Base-by-base conservation (phyloP, 805 yeast genomes). In the Teunomyces stri region DNA sequence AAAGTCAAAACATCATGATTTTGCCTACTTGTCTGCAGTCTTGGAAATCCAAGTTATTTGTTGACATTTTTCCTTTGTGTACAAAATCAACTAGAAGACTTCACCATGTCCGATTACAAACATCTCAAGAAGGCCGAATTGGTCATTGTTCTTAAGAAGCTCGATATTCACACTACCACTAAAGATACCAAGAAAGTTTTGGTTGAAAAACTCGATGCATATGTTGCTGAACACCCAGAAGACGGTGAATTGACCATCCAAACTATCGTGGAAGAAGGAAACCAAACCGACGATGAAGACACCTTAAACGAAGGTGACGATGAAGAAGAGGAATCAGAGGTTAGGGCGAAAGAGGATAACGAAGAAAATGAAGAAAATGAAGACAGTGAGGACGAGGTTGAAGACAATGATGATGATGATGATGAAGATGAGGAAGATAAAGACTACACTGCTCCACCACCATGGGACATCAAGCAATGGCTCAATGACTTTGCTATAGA, bases 151-250 rank as follows among this genome's bases (percentile, higher is more conserved):
- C 66, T 68, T 49, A 65, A 57, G 35, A 68, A 66, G 49, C 64
- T 68, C 34, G 76, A 68, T 30, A 52, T 70, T 27, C 56, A 62
- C 42, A 61, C 66, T 31, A 55, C 61, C 43, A 51, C 69, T 36
- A 72, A 72, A 53, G 76, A 71, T 54, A 72, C 76, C 39, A 72
- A 72, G 59, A 69, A 65, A 54, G 58, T 66, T 3, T 66, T 72
- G 57, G 57, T 70, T 25, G 75, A 71, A 36, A 72, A 68, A 50
- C 59, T 72, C 44, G 67, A 64, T 29, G 53, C 48, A 6, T 68
- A 57, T 51, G 56, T 69, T 42, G 58, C 54, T 38, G 48, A 55
- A 16, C 54, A 57, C 52, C 69, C 69, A 6, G 61, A 58, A 27
- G 60, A 54, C 38, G 65, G 64, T 4, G 50, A 51, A 13, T 48